Conservation (phyloP, 2,329 filamentous ascomycete genomes). For the Tolypocladium nubicola region DNA sequence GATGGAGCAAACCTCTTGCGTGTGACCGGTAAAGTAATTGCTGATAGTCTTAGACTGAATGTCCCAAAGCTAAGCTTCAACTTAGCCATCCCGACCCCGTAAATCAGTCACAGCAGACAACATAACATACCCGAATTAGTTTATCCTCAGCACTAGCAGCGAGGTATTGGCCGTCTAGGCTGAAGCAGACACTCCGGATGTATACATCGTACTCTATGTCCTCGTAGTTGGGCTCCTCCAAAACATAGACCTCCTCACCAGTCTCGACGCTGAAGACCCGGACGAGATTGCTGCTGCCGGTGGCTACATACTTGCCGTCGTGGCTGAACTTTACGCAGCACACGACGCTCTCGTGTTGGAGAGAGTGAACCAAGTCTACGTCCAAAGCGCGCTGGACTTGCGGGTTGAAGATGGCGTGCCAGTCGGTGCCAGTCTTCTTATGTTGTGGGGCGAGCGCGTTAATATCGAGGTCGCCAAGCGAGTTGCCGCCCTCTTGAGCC, state of each 20-base stretch:
- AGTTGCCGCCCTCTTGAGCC: slow-evolving; percentile 30
- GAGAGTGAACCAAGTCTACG: slow-evolving; percentile 85
- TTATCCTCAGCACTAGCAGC: slow-evolving; percentile 98
- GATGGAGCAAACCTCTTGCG: slow-evolving; percentile 95
- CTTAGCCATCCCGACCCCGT: too few relatives aligned
- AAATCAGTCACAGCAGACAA: background rate
- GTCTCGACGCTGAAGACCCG: slow-evolving; percentile 92
- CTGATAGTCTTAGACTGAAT: slow-evolving; percentile 75
- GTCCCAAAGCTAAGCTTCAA: slow-evolving; percentile 69
- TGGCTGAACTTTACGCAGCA: slow-evolving; percentile 96
- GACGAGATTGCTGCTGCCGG: slow-evolving; percentile 82
- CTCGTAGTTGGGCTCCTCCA: slow-evolving; percentile 72
- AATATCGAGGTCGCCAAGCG: slow-evolving; percentile 75
- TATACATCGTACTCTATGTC: slow-evolving; percentile 69
- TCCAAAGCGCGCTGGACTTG: slow-evolving; percentile 80
- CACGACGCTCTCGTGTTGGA: slow-evolving; percentile 90
- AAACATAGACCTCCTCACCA: slow-evolving; percentile 77
- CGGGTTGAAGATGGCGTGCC: slow-evolving; percentile 97
- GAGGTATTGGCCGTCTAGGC: slow-evolving; percentile 85
- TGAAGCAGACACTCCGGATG: slow-evolving; percentile 97
- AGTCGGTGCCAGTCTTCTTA: slow-evolving; percentile 84
- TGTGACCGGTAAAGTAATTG: slow-evolving; percentile 89
- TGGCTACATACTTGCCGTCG: slow-evolving; percentile 91
- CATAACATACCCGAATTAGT: slow-evolving; percentile 68
- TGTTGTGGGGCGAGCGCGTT: slow-evolving; percentile 75